A percentile compares a stretch with the other conserved stretches of the same genome.
Conservation (phyloP, 768 basidiomycete genomes). For the Mycena alexandri region DNA sequence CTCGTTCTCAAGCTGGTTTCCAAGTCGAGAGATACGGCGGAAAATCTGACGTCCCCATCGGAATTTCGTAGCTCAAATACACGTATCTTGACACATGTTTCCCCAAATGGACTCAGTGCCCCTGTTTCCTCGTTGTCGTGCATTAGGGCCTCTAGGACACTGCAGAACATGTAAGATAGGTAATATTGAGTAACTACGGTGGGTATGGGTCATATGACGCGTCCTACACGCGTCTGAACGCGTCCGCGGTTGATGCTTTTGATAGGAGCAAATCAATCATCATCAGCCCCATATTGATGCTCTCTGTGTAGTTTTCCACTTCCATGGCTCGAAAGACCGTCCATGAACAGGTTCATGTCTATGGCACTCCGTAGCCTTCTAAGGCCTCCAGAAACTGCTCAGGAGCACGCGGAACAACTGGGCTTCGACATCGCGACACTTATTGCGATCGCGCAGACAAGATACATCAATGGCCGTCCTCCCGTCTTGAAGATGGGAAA, state of each 20-base stretch:
- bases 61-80: neutral
- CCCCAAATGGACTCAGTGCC: neutral
- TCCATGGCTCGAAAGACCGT: slow-evolving; percentile 3
- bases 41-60: neutral
- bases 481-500: neutral
- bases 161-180: no score
- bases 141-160: no score
- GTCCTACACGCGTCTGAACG: no score
- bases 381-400: neutral
- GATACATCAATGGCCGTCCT: neutral
- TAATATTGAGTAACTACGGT: no score
- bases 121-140: no score
- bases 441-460: neutral
- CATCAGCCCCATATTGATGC: no score
- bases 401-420: neutral
- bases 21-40: neutral
- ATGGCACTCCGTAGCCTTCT: neutral
- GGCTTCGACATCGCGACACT: neutral
- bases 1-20: neutral
- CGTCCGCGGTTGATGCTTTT: no score
- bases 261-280: no score
- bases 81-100: neutral
- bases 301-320: neutral
- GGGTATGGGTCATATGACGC: no score
- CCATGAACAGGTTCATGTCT: neutral